Conservation (phyloP, 2,329 filamentous ascomycete species). For the Nectriaceae sp. region DNA sequence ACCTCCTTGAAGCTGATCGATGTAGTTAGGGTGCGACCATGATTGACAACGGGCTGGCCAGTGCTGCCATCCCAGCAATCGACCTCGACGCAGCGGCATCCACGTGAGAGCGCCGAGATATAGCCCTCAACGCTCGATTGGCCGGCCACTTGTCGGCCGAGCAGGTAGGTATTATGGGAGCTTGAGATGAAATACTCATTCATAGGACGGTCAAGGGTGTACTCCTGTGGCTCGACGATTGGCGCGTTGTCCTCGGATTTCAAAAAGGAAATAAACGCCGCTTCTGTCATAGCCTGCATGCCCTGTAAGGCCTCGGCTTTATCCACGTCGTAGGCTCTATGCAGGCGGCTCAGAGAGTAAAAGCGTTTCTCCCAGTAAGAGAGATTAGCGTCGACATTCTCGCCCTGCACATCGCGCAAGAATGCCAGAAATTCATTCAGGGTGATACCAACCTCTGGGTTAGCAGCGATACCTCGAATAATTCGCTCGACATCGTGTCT, state of each 20-base stretch:
- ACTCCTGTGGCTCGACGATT: slow-evolving; percentile 60
- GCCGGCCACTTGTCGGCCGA: slow-evolving; percentile 86
- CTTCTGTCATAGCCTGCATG: slow-evolving; percentile 66
- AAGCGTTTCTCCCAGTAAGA: slow-evolving; percentile 74
- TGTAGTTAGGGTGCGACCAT: slow-evolving; percentile 86
- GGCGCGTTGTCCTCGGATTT: slow-evolving; percentile 73
- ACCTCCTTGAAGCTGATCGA: slow-evolving; percentile 89
- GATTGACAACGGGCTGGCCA: slow-evolving; percentile 84
- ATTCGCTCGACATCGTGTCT: slow-evolving; percentile 78
- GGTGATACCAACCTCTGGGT: slow-evolving; percentile 66
- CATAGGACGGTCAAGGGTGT: slow-evolving; percentile 76
- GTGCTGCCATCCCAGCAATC: slow-evolving; percentile 97
- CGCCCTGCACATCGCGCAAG: slow-evolving; percentile 70
- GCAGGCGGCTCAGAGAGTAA: slow-evolving; percentile 64
- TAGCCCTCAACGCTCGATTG: slow-evolving; percentile 94
- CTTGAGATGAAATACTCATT: slow-evolving; percentile 99
- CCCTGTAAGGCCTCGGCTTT: slow-evolving; percentile 47
- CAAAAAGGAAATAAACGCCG: slow-evolving; percentile 77
- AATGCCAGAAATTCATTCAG: slow-evolving; percentile 75
- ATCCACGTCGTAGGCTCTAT: slow-evolving; percentile 48
- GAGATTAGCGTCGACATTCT: slow-evolving; percentile 70
- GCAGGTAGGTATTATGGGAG: slow-evolving; percentile 96
- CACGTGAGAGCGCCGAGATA: slow-evolving; percentile 82
- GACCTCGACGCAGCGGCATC: slow-evolving; percentile 94
- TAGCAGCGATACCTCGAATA: slow-evolving; percentile 62